A percentile compares a stretch with the other conserved stretches of the same genome.
Evolutionary conservation across 768 basidiomycete species (phyloP).

Genomic region (Tulasnella sp.): DNA sequence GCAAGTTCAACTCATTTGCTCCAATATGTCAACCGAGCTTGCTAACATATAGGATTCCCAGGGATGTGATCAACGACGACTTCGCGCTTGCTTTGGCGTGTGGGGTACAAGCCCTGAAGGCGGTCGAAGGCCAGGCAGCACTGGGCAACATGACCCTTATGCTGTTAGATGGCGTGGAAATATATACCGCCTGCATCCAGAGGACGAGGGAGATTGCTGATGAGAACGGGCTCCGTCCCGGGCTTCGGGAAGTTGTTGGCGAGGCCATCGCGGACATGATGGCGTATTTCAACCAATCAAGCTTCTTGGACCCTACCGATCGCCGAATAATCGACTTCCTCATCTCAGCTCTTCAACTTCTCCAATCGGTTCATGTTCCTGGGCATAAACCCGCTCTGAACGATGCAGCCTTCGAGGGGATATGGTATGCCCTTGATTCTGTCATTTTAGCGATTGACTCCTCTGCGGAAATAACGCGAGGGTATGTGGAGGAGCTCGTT

Average conservation of each 20-base stretch:
- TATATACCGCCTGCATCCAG: background rate
- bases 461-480: background rate
- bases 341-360: background rate
- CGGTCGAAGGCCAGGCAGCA: background rate
- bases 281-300: background rate
- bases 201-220: background rate
- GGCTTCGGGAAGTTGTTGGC: background rate
- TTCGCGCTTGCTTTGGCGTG: background rate
- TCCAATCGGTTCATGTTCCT: background rate
- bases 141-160: background rate
- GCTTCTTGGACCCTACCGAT: background rate
- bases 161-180: background rate
- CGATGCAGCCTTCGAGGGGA: background rate
- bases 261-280: background rate
- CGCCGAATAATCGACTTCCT: background rate
- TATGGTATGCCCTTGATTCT: background rate
- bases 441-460: background rate
- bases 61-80: background rate
- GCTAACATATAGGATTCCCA: background rate
- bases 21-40: background rate
- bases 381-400: background rate
- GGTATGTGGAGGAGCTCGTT: background rate
- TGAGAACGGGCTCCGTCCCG: background rate
- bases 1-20: background rate
- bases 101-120: background rate